Evolutionary conservation across 2,329 filamentous ascomycete genomes (phyloP), one percentile per base, ranked within the genome.

Genomic region (Meredithiella fracta): DNA sequence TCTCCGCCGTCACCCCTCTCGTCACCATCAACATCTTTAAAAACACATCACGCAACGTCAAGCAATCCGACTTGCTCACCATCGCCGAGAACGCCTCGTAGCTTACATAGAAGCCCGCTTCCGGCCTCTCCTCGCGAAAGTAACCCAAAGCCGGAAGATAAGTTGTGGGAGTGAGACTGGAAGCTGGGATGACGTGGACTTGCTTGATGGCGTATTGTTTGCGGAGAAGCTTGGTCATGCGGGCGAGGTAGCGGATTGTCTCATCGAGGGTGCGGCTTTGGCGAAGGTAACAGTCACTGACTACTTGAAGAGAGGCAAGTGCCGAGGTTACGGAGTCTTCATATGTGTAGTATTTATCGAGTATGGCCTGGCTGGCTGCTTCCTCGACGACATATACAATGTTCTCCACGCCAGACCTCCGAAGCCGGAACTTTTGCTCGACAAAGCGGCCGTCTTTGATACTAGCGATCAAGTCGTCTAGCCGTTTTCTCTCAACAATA

Each of bases 11-110:
- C 11, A 92, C 72, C 1, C 85, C 84, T 55, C 77, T 77, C 1
- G 78, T 86, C 60, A 83, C 87, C 85, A 92, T 89, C 51, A 92
- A 74, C 85, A 92, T 91, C 67, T 90, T 90, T 25, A 92, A 69
- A 62, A 79, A 91, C 0, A 90, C 67, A 62, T 92, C 86, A 56
- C 84, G 73, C 8, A 91, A 69, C 0, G 85, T 86, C 62, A 88
- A 77, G 58, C 77, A 77, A 54, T 86, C 83, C 0, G 83, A 86
- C 66, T 92, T 92, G 7, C 82, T 86, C 0, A 80, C 80, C 47
- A 91, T 68, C 0, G 80, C 80, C 0, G 82, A 79, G 64, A 91
- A 90, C 0, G 82, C 82, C 0, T 75, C 69, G 62, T 88, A 89
- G 9, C 76, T 86, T 58, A 88, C 76, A 62, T 82, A 75, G 63